phyloP scores from a whole-genome alignment of 306 rosid genomes.

The Myrica gale region DNA sequence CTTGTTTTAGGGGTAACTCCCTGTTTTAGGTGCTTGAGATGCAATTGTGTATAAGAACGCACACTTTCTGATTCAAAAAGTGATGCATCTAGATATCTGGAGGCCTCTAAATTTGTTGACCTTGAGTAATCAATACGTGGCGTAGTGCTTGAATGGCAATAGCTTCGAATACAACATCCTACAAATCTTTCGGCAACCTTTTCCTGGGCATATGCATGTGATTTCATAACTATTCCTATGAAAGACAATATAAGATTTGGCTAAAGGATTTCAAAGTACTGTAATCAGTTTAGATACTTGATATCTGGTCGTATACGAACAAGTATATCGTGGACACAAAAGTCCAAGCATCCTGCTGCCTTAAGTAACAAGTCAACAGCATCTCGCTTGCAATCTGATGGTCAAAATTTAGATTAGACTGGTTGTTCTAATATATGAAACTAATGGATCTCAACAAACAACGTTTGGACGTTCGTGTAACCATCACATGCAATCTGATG shows the following conservation, averaged over 20 bases:
- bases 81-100: neutral
- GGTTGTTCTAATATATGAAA: too few species aligned
- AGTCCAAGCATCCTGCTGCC: conserved; percentile 70
- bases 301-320: conserved; percentile 57
- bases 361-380: conserved; percentile 81
- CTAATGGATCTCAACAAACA: too few species aligned
- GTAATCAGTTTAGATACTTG: neutral
- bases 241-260: conserved; percentile 11
- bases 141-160: conserved; percentile 65
- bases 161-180: conserved; percentile 53
- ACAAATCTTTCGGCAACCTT: conserved; percentile 56
- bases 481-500: too few species aligned
- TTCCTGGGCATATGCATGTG: conserved; percentile 44
- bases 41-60: neutral
- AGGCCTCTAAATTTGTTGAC: conserved; percentile 4
- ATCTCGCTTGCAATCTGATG: conserved; percentile 72
- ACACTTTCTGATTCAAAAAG: neutral
- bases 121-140: conserved; percentile 53
- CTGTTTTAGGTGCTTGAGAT: too few species aligned
- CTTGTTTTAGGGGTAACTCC: neutral
- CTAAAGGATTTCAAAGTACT: conserved; percentile 3
- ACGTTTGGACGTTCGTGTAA: too few species aligned
- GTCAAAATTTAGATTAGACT: too few species aligned
- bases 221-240: conserved; percentile 18
- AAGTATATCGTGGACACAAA: conserved; percentile 59